Conservation (phyloP, 2,329 filamentous ascomycete species). For the Cryphonectria naterciae region DNA sequence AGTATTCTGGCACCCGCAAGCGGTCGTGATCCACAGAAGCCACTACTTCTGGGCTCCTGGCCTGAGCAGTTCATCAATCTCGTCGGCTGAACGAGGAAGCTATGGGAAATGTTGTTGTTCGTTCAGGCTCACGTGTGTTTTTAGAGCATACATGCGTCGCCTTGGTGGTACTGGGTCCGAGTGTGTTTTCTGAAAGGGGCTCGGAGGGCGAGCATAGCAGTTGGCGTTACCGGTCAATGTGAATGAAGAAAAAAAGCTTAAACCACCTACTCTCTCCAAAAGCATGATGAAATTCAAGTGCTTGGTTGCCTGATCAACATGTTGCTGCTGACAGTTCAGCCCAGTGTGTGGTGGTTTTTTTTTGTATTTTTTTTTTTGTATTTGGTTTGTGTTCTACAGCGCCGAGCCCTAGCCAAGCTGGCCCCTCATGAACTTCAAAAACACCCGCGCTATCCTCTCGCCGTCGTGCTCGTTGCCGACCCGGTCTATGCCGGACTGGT, state of each 20-base stretch:
- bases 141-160: not conserved
- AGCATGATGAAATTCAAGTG: not conserved
- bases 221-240: not conserved
- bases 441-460: slow-evolving; percentile 71
- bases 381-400: slow-evolving; percentile 20
- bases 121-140: not conserved
- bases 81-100: slow-evolving; percentile 53
- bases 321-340: not conserved
- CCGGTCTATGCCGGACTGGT: slow-evolving; percentile 68
- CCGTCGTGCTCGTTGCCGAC: slow-evolving; percentile 76
- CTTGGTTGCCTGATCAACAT: not conserved
- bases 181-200: not conserved
- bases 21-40: slow-evolving; percentile 76
- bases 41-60: slow-evolving; percentile 84
- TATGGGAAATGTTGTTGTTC: not conserved
- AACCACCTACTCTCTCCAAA: not conserved
- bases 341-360: not conserved
- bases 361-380: not conserved
- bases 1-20: slow-evolving; percentile 83
- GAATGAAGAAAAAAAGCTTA: not conserved
- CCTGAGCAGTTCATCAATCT: slow-evolving; percentile 83
- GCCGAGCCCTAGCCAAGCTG: slow-evolving; percentile 5
- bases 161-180: not conserved
- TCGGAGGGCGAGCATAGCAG: not conserved
- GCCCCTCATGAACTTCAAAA: slow-evolving; percentile 74